These are phyloP conservation scores for Hypoxylon lenormandii DNA, from an alignment of 495 filamentous ascomycete species.

Conservation along the genomic window DNA sequence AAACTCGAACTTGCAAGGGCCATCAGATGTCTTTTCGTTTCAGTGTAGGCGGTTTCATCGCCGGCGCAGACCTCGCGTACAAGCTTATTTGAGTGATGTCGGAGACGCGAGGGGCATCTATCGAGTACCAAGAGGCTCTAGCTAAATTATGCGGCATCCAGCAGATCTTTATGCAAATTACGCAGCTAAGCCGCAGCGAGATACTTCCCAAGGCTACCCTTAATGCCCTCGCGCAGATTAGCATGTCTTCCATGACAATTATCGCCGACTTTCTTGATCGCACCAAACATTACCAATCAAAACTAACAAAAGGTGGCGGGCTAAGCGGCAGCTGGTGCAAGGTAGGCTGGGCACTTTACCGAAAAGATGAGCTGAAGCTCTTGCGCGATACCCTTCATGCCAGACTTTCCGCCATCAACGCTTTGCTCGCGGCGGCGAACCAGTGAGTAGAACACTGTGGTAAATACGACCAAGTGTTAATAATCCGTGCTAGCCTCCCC, in stretches of 20 bases:
- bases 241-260: constrained; percentile 25
- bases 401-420: constrained; percentile 12
- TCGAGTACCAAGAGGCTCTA: constrained; percentile 38
- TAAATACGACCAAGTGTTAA: too few species aligned
- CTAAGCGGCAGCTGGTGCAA: constrained; percentile 18
- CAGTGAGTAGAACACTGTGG: constrained; percentile 2
- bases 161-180: constrained; percentile 33
- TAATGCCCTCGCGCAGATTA: constrained; percentile 28
- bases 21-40: constrained; percentile 45
- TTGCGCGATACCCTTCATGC: constrained; percentile 8
- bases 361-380: constrained; percentile 14
- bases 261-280: constrained; percentile 26
- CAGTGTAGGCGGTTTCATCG: constrained; percentile 42
- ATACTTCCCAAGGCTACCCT: constrained; percentile 18
- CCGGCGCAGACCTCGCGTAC: constrained; percentile 36
- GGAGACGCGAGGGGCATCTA: constrained; percentile 24
- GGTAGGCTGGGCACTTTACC: constrained; percentile 15
- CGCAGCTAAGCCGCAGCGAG: constrained; percentile 16
- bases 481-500: too few species aligned
- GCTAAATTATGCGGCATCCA: constrained; percentile 30
- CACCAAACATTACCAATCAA: constrained; percentile 24
- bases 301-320: not conserved
- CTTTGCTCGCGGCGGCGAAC: constrained; percentile 7
- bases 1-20: too few species aligned
- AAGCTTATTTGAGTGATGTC: constrained; percentile 38